These are phyloP conservation scores for Lipomyces spencermartinsiae DNA, from an alignment of 805 yeast species.

Conservation along the genomic window DNA sequence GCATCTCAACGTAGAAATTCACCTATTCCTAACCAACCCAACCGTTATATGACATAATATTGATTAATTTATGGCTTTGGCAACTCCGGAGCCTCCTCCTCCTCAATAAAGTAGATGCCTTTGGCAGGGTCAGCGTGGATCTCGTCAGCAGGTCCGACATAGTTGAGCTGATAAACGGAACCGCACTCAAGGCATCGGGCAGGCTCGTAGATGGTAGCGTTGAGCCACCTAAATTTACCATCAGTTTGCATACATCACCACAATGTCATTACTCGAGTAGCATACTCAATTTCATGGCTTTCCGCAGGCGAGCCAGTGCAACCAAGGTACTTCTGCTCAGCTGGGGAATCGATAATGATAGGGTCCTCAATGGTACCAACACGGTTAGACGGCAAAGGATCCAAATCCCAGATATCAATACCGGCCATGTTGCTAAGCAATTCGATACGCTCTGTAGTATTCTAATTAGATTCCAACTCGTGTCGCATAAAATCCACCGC, in stretches of 20 bases:
- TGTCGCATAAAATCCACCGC: background rate
- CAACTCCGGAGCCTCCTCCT: conserved; percentile 1
- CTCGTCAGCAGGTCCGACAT: conserved; percentile 73
- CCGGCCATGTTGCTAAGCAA: conserved; percentile 93
- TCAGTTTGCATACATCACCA: conserved; percentile 51
- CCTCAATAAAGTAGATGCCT: background rate
- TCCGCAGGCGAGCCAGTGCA: conserved; percentile 97
- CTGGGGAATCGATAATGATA: conserved; percentile 85
- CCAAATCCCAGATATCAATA: conserved; percentile 84
- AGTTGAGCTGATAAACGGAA: conserved; percentile 86
- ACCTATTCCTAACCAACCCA: conserved; percentile 1
- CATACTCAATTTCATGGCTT: conserved; percentile 90
- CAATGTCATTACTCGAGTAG: conserved; percentile 61
- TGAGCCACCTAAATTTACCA: conserved; percentile 21
- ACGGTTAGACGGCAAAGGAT: conserved; percentile 87
- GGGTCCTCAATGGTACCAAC: conserved; percentile 91
- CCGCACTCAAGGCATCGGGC: conserved; percentile 99
- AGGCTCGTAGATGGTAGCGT: conserved; percentile 57
- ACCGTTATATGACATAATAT: background rate
- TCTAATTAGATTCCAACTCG: conserved; percentile 5
- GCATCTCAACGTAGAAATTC: background rate
- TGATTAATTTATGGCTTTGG: background rate
- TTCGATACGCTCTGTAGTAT: conserved; percentile 85
- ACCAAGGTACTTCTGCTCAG: conserved; percentile 68
- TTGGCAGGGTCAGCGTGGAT: conserved; percentile 60